phyloP scores from a whole-genome alignment of 1,284 basidiomycete species.

The Schizophyllum commune region DNA sequence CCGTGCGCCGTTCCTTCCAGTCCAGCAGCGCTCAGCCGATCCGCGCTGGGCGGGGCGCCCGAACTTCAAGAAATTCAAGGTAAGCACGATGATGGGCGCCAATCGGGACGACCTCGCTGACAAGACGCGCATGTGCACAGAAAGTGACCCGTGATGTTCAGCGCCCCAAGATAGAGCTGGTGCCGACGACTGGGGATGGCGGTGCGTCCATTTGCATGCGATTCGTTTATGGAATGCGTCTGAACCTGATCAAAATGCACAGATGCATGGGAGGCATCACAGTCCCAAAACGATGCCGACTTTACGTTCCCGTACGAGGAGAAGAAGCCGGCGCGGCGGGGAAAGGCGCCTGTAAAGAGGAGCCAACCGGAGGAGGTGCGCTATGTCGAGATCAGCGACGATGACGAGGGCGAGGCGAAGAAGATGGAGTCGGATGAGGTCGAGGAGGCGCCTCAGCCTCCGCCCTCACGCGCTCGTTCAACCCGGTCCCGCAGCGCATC shows the following conservation, averaged over 20 bases:
- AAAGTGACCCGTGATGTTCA: neutral
- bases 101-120: neutral
- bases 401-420: neutral
- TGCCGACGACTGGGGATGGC: neutral
- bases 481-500: neutral
- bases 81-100: neutral
- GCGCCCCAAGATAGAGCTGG: neutral
- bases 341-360: neutral
- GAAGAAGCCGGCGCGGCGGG: neutral
- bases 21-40: conserved; percentile 15
- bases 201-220: neutral
- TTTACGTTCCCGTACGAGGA: neutral
- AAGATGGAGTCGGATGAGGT: neutral
- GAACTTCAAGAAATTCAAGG: conserved; percentile 84
- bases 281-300: neutral
- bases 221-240: neutral
- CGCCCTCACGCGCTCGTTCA: neutral
- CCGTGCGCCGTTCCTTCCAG: conserved; percentile 10
- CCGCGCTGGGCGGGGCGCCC: conserved; percentile 51
- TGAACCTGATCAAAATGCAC: neutral
- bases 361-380: neutral
- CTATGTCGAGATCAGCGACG: neutral
- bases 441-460: neutral
- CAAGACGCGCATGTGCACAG: neutral
- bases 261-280: neutral